Evolutionary conservation across 148 eudicot species (phyloP).

Genomic region (Talinum fruticosum): DNA sequence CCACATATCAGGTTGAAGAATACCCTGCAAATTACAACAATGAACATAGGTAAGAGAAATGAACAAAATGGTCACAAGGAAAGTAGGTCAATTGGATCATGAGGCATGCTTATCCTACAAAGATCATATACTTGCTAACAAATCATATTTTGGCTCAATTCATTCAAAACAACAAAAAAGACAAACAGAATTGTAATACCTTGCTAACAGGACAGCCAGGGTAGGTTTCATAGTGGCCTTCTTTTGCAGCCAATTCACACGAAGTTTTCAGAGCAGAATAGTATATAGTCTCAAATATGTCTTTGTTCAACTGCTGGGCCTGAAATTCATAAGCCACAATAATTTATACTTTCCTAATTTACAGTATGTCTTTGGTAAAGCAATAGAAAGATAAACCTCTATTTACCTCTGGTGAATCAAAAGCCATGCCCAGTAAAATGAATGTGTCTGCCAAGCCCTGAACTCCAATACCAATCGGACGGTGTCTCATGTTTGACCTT

Average conservation of each 20-base stretch:
- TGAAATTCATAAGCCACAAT: conserved; percentile 24
- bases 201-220: conserved; percentile 84
- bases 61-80: neutral
- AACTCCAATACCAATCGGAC: conserved; percentile 95
- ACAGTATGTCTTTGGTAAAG: neutral
- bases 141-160: neutral
- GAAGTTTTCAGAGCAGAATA: conserved; percentile 84
- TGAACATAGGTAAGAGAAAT: neutral
- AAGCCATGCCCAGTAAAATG: conserved; percentile 96
- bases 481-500: conserved; percentile 78
- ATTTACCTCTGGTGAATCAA: conserved; percentile 87
- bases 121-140: no score
- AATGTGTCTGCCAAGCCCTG: conserved; percentile 97
- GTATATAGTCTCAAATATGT: conserved; percentile 94
- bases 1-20: conserved; percentile 99
- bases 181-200: conserved; percentile 34
- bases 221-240: conserved; percentile 86
- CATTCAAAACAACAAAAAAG: neutral
- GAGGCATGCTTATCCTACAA: no score
- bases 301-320: conserved; percentile 96
- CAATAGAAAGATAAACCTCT: neutral
- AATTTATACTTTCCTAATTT: neutral
- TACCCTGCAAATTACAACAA: conserved; percentile 48
- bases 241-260: conserved; percentile 74
- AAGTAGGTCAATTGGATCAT: no score